Percentiles rank a stretch among this genome's conserved stretches.
phyloP scores from a whole-genome alignment of 495 filamentous ascomycete species.

The Letharia columbiana region DNA sequence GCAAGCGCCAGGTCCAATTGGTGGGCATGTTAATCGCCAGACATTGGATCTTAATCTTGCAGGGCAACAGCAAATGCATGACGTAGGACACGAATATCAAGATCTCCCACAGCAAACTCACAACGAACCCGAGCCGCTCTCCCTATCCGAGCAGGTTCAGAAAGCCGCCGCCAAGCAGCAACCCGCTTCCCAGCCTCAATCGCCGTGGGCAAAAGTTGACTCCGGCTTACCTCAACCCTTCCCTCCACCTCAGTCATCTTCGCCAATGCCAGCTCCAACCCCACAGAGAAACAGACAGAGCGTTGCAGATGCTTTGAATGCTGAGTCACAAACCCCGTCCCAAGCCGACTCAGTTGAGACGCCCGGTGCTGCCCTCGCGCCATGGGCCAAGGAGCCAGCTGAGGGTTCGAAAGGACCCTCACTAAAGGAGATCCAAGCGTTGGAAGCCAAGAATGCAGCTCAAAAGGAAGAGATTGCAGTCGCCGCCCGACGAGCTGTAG shows the following conservation, averaged over 20 bases:
- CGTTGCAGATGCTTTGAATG: slow-evolving; percentile 70
- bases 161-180: slow-evolving; percentile 61
- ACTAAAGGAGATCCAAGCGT: slow-evolving; percentile 92
- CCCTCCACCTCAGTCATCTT: slow-evolving; percentile 61
- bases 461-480: slow-evolving; percentile 78
- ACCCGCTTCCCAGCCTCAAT: slow-evolving; percentile 43
- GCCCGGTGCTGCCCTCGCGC: slow-evolving; percentile 63
- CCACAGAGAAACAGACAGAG: slow-evolving; percentile 78
- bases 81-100: slow-evolving; percentile 17
- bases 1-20: slow-evolving; percentile 8
- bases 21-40: slow-evolving; percentile 12
- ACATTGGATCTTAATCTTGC: slow-evolving; percentile 7
- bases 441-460: slow-evolving; percentile 88
- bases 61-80: slow-evolving; percentile 24
- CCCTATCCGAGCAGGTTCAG: slow-evolving; percentile 81
- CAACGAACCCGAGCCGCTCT: slow-evolving; percentile 38
- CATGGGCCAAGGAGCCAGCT: slow-evolving; percentile 81
- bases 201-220: slow-evolving; percentile 53
- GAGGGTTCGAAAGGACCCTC: slow-evolving; percentile 82
- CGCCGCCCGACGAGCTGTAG: slow-evolving; percentile 64
- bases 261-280: slow-evolving; percentile 76
- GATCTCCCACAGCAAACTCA: slow-evolving; percentile 24
- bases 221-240: slow-evolving; percentile 67
- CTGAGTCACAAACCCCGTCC: slow-evolving; percentile 61
- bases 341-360: slow-evolving; percentile 59